These are phyloP conservation scores for Meyerozyma carpophila DNA, from an alignment of 1,139 yeast genomes.

Conservation along the genomic window DNA sequence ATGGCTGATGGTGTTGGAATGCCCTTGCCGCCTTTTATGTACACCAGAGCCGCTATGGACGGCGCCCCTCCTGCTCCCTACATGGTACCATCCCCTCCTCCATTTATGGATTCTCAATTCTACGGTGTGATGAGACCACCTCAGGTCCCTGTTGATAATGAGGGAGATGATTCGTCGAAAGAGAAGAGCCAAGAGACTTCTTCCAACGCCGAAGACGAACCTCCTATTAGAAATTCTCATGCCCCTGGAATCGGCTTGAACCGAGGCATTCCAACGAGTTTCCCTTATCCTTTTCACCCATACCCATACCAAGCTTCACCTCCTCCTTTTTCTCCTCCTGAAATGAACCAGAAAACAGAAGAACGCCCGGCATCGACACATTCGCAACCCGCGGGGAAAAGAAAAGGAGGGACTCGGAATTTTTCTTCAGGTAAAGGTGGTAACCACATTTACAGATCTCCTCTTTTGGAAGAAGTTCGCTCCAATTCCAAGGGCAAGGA, in stretches of 20 bases:
- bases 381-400: constrained; percentile 10
- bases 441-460: constrained; percentile 62
- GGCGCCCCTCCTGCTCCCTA: constrained; percentile 4
- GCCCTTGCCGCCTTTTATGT: constrained; percentile 6
- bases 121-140: constrained; percentile 22
- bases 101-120: constrained; percentile 35
- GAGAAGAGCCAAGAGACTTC: constrained; percentile 3
- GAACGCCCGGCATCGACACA: not conserved
- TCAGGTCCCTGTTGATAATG: constrained; percentile 2
- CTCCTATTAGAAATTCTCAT: constrained; percentile 7
- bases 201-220: constrained; percentile 6
- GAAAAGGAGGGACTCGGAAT: constrained; percentile 2
- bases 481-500: constrained; percentile 58
- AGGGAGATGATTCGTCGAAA: constrained; percentile 1
- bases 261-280: constrained; percentile 24
- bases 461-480: constrained; percentile 82
- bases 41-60: constrained; percentile 3
- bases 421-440: constrained; percentile 12
- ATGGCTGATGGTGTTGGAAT: constrained; percentile 17
- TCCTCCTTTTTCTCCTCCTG: constrained; percentile 15
- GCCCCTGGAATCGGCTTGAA: constrained; percentile 41
- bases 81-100: constrained; percentile 19
- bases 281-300: constrained; percentile 45
- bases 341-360: not conserved
- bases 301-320: constrained; percentile 37